phyloP scores from a whole-genome alignment of 805 yeast genomes.

The Clavispora phyllophila region DNA sequence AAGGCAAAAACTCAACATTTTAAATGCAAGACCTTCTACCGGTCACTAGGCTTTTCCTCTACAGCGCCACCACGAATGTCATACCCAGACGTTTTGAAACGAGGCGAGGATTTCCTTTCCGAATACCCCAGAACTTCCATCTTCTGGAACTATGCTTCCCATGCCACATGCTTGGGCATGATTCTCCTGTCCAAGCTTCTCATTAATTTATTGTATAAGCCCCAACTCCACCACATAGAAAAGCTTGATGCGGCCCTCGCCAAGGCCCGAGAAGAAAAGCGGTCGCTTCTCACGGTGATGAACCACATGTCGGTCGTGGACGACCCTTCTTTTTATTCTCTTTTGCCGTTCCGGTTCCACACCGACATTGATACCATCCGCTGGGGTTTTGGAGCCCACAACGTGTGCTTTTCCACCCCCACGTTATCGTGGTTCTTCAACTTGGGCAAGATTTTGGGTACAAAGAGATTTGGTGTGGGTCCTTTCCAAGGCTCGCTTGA shows the following conservation, averaged over 20 bases:
- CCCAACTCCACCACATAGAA: slow-evolving; percentile 56
- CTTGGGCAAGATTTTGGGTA: slow-evolving; percentile 82
- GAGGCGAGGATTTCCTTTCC: slow-evolving; percentile 68
- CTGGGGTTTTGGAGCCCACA: slow-evolving; percentile 94
- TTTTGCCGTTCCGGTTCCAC: slow-evolving; percentile 68
- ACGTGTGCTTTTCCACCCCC: slow-evolving; percentile 70
- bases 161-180: slow-evolving; percentile 61
- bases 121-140: slow-evolving; percentile 55
- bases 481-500: slow-evolving; percentile 90
- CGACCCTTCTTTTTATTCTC: slow-evolving; percentile 88
- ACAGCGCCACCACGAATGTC: slow-evolving; percentile 44
- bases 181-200: slow-evolving; percentile 61
- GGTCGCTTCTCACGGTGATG: slow-evolving; percentile 82
- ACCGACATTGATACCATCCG: slow-evolving; percentile 62
- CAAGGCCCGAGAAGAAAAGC: slow-evolving; percentile 58
- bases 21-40: background rate
- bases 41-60: background rate
- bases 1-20: slow-evolving; percentile 1
- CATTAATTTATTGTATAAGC: slow-evolving; percentile 57
- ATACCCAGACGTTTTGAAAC: slow-evolving; percentile 55
- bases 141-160: slow-evolving; percentile 66
- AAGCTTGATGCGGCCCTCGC: slow-evolving; percentile 59
- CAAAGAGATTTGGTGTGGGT: slow-evolving; percentile 86
- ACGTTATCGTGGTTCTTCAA: slow-evolving; percentile 62
- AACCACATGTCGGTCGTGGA: slow-evolving; percentile 91